Evolutionary conservation across 305 asterid species (phyloP).

Genomic region (Coffea humblotiana): DNA sequence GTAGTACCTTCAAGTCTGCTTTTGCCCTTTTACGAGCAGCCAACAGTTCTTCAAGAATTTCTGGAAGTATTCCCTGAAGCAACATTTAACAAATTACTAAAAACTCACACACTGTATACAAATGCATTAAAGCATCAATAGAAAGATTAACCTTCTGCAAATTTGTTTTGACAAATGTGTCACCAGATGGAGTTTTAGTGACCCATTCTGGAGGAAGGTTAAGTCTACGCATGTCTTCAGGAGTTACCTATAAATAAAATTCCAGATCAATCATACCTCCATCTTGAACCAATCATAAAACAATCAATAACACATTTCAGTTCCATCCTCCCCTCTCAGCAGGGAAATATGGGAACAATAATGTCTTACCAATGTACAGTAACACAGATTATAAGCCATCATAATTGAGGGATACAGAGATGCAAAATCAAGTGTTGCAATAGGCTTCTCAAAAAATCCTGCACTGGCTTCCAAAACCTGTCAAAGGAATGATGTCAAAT

Average conservation of each 20-base stretch:
- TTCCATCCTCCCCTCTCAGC: not conserved
- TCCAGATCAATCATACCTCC: conserved; percentile 8
- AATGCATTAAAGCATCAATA: conserved; percentile 16
- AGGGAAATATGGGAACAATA: conserved; percentile 1
- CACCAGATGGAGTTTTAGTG: conserved; percentile 97
- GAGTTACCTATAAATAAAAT: conserved; percentile 55
- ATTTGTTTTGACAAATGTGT: conserved; percentile 81
- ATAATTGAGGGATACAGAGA: conserved; percentile 97
- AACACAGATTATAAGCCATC: conserved; percentile 99
- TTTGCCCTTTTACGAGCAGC: conserved; percentile 96
- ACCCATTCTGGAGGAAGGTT: conserved; percentile 82
- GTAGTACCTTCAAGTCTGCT: conserved; percentile 90
- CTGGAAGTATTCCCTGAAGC: conserved; percentile 93
- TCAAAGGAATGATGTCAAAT: not conserved
- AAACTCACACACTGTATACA: conserved; percentile 15
- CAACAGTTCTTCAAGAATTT: conserved; percentile 97
- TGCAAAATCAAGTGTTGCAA: conserved; percentile 98
- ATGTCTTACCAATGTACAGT: conserved; percentile 80
- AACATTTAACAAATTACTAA: conserved; percentile 17
- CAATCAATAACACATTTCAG: not conserved
- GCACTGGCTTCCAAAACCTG: conserved; percentile 97
- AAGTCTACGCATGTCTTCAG: conserved; percentile 78
- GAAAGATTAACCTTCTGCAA: conserved; percentile 73
- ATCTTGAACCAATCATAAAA: not conserved
- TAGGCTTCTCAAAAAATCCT: conserved; percentile 95